phyloP scores from a whole-genome alignment of 352 stramenopile species.

The Pythium grandisporangium region DNA sequence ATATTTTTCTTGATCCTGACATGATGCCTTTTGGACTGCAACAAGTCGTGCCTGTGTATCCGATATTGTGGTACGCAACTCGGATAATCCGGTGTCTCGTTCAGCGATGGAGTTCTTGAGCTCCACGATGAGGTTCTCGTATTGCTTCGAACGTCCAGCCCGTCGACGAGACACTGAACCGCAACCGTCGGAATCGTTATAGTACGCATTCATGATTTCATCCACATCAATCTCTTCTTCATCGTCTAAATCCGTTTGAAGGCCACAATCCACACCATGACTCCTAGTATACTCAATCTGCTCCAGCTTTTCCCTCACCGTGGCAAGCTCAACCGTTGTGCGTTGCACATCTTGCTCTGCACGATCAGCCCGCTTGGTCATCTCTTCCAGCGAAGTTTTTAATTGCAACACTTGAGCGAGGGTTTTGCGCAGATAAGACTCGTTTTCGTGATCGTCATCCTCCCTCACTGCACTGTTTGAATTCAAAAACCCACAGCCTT shows the following conservation, averaged over 20 bases:
- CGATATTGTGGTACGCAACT: slow-evolving; percentile 20
- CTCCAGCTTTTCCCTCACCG: slow-evolving; percentile 28
- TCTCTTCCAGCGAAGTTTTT: slow-evolving; percentile 29
- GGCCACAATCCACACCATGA: slow-evolving; percentile 18
- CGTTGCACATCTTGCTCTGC: slow-evolving; percentile 31
- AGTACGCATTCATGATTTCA: slow-evolving; percentile 25
- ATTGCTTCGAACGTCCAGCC: slow-evolving; percentile 26
- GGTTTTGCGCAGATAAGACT: slow-evolving; percentile 54
- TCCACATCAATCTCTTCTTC: slow-evolving; percentile 40
- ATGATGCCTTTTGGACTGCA: slow-evolving; percentile 21
- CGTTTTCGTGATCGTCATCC: slow-evolving; percentile 13
- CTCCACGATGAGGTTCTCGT: slow-evolving; percentile 61
- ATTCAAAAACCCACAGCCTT: slow-evolving; percentile 42
- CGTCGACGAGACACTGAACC: no score
- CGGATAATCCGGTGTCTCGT: slow-evolving; percentile 24
- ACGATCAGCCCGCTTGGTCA: slow-evolving; percentile 14
- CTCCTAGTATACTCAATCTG: slow-evolving; percentile 19
- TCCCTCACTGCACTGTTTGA: slow-evolving; percentile 3
- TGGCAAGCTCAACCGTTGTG: slow-evolving; percentile 12
- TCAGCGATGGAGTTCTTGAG: slow-evolving; percentile 43
- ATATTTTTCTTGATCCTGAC: slow-evolving; percentile 31
- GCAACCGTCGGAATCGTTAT: background rate
- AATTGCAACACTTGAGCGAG: slow-evolving; percentile 50
- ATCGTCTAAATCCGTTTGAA: slow-evolving; percentile 43
- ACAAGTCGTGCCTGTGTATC: slow-evolving; percentile 25